These are phyloP conservation scores for Furcasterigmium furcatum DNA, from an alignment of 2,329 filamentous ascomycete species.

Conservation along the genomic window DNA sequence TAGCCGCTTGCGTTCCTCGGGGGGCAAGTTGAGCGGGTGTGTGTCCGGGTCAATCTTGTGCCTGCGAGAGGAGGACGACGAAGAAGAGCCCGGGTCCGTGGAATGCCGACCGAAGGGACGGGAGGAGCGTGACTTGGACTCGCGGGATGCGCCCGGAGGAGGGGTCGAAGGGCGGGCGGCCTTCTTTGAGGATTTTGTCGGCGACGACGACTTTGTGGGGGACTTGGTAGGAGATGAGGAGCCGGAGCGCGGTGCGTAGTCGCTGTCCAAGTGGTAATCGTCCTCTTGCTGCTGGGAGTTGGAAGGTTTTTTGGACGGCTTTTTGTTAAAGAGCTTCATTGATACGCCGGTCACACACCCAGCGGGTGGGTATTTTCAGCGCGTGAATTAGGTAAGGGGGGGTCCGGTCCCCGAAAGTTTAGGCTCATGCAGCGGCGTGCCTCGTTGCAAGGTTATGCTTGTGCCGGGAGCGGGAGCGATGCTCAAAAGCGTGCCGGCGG, in stretches of 20 bases:
- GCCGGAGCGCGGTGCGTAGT: constrained; percentile 27
- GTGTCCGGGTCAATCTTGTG: constrained; percentile 64
- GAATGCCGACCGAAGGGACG: constrained; percentile 45
- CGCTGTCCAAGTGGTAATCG: constrained; percentile 27
- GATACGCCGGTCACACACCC: neutral
- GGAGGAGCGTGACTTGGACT: constrained; percentile 36
- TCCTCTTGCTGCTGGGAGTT: constrained; percentile 27
- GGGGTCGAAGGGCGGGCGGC: constrained; percentile 23
- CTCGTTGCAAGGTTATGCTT: constrained; percentile 16
- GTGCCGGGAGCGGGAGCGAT: no score
- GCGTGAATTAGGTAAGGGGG: constrained; percentile 21
- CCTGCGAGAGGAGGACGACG: constrained; percentile 41
- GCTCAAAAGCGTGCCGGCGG: no score
- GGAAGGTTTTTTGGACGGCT: constrained; percentile 36
- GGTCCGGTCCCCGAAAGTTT: constrained; percentile 1
- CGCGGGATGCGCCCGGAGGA: constrained; percentile 16
- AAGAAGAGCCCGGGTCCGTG: constrained; percentile 41
- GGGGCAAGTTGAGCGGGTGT: constrained; percentile 86
- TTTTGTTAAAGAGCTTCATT: constrained; percentile 54
- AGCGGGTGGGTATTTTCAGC: constrained; percentile 7
- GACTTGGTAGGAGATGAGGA: constrained; percentile 22
- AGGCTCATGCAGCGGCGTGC: constrained; percentile 1
- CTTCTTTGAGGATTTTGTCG: constrained; percentile 33
- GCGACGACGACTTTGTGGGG: constrained; percentile 22
- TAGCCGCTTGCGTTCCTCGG: constrained; percentile 79